Evolutionary conservation across 805 yeast genomes (phyloP).

Genomic region (Yarrowia sp.): DNA sequence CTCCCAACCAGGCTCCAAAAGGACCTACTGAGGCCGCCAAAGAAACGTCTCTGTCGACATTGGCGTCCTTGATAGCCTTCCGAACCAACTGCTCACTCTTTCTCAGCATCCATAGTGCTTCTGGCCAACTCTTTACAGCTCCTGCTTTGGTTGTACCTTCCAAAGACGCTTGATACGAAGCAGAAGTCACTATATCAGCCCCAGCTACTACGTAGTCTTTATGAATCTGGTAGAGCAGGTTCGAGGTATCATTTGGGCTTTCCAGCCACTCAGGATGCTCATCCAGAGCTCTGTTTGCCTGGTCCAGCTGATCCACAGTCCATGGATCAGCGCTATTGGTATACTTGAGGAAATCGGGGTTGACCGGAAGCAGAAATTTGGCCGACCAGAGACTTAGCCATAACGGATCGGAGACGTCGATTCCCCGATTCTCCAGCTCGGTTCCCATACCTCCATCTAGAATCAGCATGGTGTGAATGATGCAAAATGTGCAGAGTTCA

Average conservation of each 20-base stretch:
- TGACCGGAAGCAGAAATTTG: conserved; percentile 52
- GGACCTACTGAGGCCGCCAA: conserved; percentile 78
- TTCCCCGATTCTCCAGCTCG: conserved; percentile 60
- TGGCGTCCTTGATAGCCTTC: conserved; percentile 43
- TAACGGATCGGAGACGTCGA: conserved; percentile 52
- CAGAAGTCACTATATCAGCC: conserved; percentile 61
- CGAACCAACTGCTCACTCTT: conserved; percentile 46
- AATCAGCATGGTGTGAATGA: conserved; percentile 40
- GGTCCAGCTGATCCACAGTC: conserved; percentile 4
- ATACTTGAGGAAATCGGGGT: neutral
- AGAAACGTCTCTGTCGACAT: conserved; percentile 40
- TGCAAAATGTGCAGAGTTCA: conserved; percentile 2
- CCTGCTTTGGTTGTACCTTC: conserved; percentile 49
- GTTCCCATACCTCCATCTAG: conserved; percentile 74
- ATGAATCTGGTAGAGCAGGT: conserved; percentile 58
- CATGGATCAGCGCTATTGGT: neutral
- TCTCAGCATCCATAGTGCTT: conserved; percentile 40
- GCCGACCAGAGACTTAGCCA: conserved; percentile 58
- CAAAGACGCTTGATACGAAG: conserved; percentile 67
- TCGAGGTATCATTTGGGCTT: conserved; percentile 57
- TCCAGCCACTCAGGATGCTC: conserved; percentile 31
- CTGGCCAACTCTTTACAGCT: conserved; percentile 36
- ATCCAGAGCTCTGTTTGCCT: neutral
- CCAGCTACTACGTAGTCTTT: conserved; percentile 60
- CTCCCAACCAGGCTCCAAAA: conserved; percentile 71